A percentile compares a stretch with the other conserved stretches of the same genome.
These are phyloP conservation scores for Schrenkiella parvula DNA, from an alignment of 345 rosid genomes.

Conservation along the genomic window DNA sequence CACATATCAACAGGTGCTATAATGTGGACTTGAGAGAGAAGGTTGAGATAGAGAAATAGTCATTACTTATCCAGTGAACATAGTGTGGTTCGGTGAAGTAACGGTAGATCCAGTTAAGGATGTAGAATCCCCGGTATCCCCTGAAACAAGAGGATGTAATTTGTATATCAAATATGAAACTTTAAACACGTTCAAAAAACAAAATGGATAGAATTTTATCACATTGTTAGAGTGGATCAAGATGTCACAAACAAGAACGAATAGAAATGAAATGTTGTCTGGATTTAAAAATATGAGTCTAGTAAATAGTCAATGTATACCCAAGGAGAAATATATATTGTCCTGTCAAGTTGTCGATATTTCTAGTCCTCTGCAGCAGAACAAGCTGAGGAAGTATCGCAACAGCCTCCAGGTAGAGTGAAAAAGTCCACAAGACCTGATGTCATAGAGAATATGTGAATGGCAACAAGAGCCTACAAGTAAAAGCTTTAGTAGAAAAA, in stretches of 20 bases:
- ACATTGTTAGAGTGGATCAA: not conserved
- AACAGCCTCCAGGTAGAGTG: constrained; percentile 71
- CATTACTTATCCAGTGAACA: constrained; percentile 80
- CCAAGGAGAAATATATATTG: constrained; percentile 77
- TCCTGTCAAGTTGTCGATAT: constrained; percentile 75
- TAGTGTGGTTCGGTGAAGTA: constrained; percentile 62
- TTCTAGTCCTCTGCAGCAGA: constrained; percentile 69
- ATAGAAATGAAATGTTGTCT: not conserved
- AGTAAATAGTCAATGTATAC: constrained; percentile 35
- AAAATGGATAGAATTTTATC: not conserved
- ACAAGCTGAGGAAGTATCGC: constrained; percentile 83
- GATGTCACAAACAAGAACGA: not conserved
- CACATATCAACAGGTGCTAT: not conserved
- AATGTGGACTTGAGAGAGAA: not conserved
- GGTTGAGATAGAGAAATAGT: not conserved
- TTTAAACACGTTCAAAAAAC: not conserved
- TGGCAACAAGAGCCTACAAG: not conserved
- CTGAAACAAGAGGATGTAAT: constrained; percentile 30
- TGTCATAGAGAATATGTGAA: not conserved
- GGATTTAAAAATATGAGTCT: not conserved
- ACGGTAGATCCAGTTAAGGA: constrained; percentile 74
- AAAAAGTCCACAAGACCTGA: constrained; percentile 76
- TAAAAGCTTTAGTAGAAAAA: not conserved
- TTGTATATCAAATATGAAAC: not conserved
- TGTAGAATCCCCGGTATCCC: constrained; percentile 68